Percentiles rank a stretch among this genome's conserved stretches.
phyloP scores from a whole-genome alignment of 768 basidiomycete species.

The Boletales sp. region DNA sequence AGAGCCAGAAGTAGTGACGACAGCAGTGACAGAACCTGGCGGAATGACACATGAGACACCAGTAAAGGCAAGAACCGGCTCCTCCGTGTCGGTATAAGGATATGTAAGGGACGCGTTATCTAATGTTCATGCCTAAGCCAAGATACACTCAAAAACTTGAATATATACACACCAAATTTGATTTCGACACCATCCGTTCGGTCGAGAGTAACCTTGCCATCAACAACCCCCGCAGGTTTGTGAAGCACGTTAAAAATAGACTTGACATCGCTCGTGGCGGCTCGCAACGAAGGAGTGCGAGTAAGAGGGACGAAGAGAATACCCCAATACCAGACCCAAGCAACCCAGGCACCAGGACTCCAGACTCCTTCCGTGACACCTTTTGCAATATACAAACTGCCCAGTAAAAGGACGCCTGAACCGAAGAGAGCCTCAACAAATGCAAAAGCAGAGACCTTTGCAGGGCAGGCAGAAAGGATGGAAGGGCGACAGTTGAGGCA shows the following conservation, averaged over 20 bases:
- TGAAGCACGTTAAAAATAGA: conserved; percentile 76
- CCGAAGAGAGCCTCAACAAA: conserved; percentile 79
- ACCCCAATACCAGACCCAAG: conserved; percentile 31
- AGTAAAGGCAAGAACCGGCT: conserved; percentile 54
- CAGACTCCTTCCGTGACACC: conserved; percentile 28
- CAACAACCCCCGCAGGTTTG: conserved; percentile 81
- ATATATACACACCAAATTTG: conserved; percentile 66
- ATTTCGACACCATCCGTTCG: conserved; percentile 73
- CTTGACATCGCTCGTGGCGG: conserved; percentile 73
- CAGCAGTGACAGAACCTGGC: conserved; percentile 81
- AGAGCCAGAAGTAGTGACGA: conserved; percentile 81
- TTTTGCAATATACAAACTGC: conserved; percentile 34
- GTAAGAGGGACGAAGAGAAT: conserved; percentile 34
- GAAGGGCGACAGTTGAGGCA: conserved; percentile 9
- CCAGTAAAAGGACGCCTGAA: conserved; percentile 75
- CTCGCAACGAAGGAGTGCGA: conserved; percentile 49
- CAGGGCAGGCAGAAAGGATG: conserved; percentile 8
- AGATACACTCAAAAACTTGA: too few relatives aligned
- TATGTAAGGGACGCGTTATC: conserved; percentile 89
- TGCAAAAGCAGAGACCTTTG: not conserved
- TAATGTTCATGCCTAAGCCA: conserved; percentile 23
- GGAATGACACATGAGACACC: conserved; percentile 86
- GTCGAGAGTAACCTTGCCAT: conserved; percentile 73
- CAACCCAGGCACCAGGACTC: conserved; percentile 27
- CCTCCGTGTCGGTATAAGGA: conserved; percentile 49